Evolutionary conservation across 2,329 filamentous ascomycete genomes (phyloP).

Genomic region (Epichloe sp.): DNA sequence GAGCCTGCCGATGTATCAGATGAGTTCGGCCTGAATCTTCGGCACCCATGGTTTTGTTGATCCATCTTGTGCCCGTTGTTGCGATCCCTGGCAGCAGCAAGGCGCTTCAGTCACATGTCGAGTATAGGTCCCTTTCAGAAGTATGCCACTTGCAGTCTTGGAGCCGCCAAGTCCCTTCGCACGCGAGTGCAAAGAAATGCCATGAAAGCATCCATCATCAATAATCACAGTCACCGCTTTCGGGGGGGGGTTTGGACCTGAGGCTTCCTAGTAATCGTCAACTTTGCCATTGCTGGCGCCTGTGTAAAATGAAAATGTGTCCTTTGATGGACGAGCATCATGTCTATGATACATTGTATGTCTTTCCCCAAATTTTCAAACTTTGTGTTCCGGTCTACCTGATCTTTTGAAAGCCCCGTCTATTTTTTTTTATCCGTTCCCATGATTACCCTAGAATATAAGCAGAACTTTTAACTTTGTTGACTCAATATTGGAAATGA

Average conservation of each 20-base stretch:
- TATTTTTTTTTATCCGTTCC: constrained; percentile 3
- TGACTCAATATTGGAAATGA: not conserved
- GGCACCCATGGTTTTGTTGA: not conserved
- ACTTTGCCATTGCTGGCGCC: constrained; percentile 1
- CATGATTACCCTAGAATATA: not conserved
- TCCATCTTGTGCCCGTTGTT: not conserved
- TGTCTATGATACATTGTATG: constrained; percentile 1
- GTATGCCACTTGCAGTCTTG: not conserved
- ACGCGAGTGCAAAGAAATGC: no score
- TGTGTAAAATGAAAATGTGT: not conserved
- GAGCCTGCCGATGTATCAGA: no score
- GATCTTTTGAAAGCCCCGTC: not conserved
- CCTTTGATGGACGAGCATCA: not conserved
- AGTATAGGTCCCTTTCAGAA: not conserved
- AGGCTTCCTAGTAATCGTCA: no score
- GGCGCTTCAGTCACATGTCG: not conserved
- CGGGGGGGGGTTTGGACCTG: no score
- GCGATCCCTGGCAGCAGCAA: not conserved
- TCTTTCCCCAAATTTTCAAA: not conserved
- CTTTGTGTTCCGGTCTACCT: not conserved
- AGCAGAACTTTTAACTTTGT: no score
- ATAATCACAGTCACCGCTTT: no score
- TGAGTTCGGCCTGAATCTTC: not conserved
- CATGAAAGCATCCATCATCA: no score
- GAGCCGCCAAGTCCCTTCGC: no score